Base-by-base conservation (phyloP, 148 eudicot species). In the Rheum nobile region DNA sequence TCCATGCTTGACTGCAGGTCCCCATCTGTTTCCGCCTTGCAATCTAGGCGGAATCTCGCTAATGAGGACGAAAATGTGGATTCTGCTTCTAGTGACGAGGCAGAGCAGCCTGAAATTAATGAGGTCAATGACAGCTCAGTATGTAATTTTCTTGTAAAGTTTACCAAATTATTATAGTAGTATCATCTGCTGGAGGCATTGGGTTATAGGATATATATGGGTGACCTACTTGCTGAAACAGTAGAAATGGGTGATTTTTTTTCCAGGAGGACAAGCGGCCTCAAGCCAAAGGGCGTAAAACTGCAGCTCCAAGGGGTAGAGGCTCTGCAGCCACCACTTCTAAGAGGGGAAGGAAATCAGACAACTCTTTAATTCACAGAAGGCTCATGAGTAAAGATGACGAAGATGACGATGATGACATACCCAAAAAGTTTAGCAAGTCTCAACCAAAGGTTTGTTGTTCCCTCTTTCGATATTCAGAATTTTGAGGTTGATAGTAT, bases 281-380 rank as follows among this genome's bases (percentile, higher is more conserved):
- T 34, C 85, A 42, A 78, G 84, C 79, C 57, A 90, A 83, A 82
- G 87, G 96, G 67, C 86, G 83, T 50, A 95, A 91, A 84, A 86
- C 96, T 78, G 89, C 85, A 72, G 97, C 97, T 79, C 87, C 97
- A 39, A 91, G 86, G 81, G 98, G 97, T 54, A 83, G 87, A 86
- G 94, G 90, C 65, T 59, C 91, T 37, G 63, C 94, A 73, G 43
- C 89, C 77, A n/a, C n/a, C n/a, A 76, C 86, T 50, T 80, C 97
- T 71, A 95, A 95, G 82, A 88, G 97, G 81, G 99, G 99, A 46
- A 88, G 85, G 79, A 87, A 83, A 76, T 72, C 94, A 73, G 96
- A 80, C 41, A 88, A 52, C 80, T 75, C 88, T 70, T 87, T 96
- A 32, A 71, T 91, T 55, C 91, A 84, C 38, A 86, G 80, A 67